Base-by-base conservation (phyloP, 2,329 filamentous ascomycete genomes). In the Hansfordia pulvinata region DNA sequence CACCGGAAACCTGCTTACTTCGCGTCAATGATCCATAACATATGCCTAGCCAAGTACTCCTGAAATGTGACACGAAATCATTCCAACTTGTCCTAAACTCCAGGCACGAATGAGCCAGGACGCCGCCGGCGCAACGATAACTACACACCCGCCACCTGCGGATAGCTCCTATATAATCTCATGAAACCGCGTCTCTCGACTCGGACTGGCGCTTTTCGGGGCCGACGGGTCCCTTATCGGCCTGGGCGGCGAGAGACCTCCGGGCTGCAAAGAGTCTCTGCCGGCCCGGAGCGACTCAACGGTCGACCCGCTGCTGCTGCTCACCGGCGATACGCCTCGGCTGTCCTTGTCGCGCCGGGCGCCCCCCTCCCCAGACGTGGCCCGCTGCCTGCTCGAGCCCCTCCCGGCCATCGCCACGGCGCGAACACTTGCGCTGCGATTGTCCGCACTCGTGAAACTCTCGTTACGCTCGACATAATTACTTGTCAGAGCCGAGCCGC, bases 121-220 rank as follows among this genome's bases (percentile, higher is more conserved):
- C n/a, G n/a, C n/a, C n/a, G n/a, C n/a, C n/a, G n/a, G n/a, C n/a
- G n/a, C n/a, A n/a, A n/a, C n/a, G n/a, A n/a, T n/a, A n/a, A n/a
- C n/a, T n/a, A n/a, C n/a, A n/a, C n/a, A n/a, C n/a, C n/a, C n/a
- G n/a, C 6, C 7, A 4, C 6, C 14, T n/a, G 6, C 7, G 6
- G 6, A 17, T 16, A 7, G 10, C 5, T 6, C 10, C 10, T 24
- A 46, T 29, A 75, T 58, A 34, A 66, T 62, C 49, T 77, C 72
- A 25, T 54, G 55, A 36, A 77, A 77, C 37, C 57, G 64, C 20
- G 70, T 71, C 34, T 68, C 66, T 28, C 70, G 52, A 4, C 50
- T 60, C 1, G 69, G 67, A 43, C 67, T 74, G 27, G 55, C 56
- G 24, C 58, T 58, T 25, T 54, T 50, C n/a, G 48, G 44, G 12